Base-by-base conservation (phyloP, 164 flowering plant species). In the Kalanchoe fedtschenkoi region DNA sequence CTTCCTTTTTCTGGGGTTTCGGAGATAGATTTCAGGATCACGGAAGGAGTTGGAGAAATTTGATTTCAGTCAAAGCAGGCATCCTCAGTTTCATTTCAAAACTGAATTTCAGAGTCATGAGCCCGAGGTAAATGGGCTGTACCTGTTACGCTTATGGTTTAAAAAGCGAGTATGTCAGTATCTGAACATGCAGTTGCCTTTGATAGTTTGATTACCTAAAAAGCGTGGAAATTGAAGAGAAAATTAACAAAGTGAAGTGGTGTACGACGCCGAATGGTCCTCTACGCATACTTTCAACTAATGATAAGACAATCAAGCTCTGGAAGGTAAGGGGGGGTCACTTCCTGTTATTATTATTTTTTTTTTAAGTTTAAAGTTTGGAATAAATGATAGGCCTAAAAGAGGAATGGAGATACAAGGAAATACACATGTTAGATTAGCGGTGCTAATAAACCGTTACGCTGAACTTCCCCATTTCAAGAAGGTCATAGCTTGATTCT, bases 41-140 rank as follows among this genome's bases (percentile, higher is more conserved):
- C 75, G 84, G 55, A 72, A 62, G 38, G 79, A 82, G 69, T 64
- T 85, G 76, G 91, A 85, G 67, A 62, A 33, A 37, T 62, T 74
- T 71, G 89, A 85, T 80, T 68, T 63, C 62, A 22, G 41, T 16
- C 11, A 44, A 35, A 41, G n/a, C 1, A 61, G 30, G 39, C 78
- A 69, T 75, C 89, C 86, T 16, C 73, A 76, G 66, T 85, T 63
- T 66, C 80, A 51, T 11, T 86, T 81, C 66, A 88, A 80, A 75
- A 81, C 89, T 5, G 90, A 86, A 66, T 84, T 88, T 73, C 91
- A 84, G 76, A 86, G 96, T 71, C 91, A 88, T 66, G 86, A 84
- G 57, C 89, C 91, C 2, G 95, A 81, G 91, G 95, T 84, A 65
- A 65, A 64, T n/a, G 29, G n/a, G n/a, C n/a, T 51, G 56, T 28